Conservation (phyloP, 169 alveolate genomes). For the Theileria equi region DNA sequence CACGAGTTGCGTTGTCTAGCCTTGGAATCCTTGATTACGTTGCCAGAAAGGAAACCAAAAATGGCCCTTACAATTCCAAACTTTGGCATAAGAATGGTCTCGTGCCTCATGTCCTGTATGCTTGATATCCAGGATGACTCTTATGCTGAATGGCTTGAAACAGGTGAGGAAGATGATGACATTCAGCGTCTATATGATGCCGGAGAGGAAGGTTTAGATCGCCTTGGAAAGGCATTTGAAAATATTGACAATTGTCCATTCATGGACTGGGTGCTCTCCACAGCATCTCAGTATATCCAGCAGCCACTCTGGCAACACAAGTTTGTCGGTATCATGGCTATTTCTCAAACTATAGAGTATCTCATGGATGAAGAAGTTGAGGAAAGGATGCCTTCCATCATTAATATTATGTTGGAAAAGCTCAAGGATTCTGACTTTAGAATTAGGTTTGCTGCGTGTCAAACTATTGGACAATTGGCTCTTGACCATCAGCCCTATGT, state of each 20-base stretch:
- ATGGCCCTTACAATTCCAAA: slow-evolving; percentile 73
- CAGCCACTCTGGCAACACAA: slow-evolving; percentile 82
- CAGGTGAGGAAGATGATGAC: slow-evolving; percentile 78
- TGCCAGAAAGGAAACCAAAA: slow-evolving; percentile 74
- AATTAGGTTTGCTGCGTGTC: slow-evolving; percentile 90
- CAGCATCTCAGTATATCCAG: slow-evolving; percentile 75
- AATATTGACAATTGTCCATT: slow-evolving; percentile 73
- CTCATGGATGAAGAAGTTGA: slow-evolving; percentile 82
- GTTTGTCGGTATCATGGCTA: slow-evolving; percentile 84
- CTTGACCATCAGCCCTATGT: slow-evolving; percentile 88
- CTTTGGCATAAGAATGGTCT: slow-evolving; percentile 70
- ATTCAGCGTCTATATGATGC: slow-evolving; percentile 79
- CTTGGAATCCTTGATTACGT: slow-evolving; percentile 71
- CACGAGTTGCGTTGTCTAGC: slow-evolving; percentile 69
- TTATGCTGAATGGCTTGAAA: slow-evolving; percentile 80
- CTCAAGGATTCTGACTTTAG: slow-evolving; percentile 81
- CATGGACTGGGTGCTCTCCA: slow-evolving; percentile 71
- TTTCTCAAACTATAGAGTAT: slow-evolving; percentile 82
- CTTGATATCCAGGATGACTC: slow-evolving; percentile 80
- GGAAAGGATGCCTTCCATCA: slow-evolving; percentile 77
- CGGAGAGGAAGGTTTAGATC: slow-evolving; percentile 82
- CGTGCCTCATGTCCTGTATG: slow-evolving; percentile 74
- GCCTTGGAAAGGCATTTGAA: slow-evolving; percentile 80
- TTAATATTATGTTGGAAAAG: slow-evolving; percentile 75
- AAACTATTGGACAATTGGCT: slow-evolving; percentile 88